Conservation (phyloP, 805 yeast genomes). For the Saccharomycopsis fermentans region DNA sequence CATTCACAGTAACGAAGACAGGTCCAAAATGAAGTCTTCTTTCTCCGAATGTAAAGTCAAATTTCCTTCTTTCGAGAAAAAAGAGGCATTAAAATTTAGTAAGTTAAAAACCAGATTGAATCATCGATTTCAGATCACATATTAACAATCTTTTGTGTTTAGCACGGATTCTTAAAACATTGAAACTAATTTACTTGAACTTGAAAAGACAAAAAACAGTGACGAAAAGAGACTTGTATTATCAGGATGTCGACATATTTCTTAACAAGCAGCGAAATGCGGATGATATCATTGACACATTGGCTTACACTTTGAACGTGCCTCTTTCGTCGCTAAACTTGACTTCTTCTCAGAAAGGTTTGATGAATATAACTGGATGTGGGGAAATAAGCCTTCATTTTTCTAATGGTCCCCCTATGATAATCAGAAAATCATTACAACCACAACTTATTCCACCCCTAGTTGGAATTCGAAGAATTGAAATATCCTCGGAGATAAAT, state of each 20-base stretch:
- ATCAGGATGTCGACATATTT: constrained; percentile 49
- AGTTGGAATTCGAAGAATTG: constrained; percentile 18
- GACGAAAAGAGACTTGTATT: constrained; percentile 50
- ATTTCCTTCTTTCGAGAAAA: constrained; percentile 6
- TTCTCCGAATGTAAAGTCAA: not conserved
- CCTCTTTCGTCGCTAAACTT: not conserved
- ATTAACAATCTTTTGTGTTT: not conserved
- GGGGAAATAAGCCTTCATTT: constrained; percentile 25
- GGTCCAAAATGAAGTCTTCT: not conserved
- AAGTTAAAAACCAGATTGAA: not conserved
- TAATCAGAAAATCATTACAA: constrained; percentile 10
- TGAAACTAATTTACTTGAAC: constrained; percentile 14
- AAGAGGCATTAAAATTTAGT: constrained; percentile 8
- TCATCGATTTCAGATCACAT: not conserved
- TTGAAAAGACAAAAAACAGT: constrained; percentile 14
- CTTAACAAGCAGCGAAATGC: constrained; percentile 33
- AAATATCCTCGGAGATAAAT: constrained; percentile 11
- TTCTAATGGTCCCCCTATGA: constrained; percentile 8
- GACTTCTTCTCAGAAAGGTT: constrained; percentile 15
- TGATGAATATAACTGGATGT: constrained; percentile 22
- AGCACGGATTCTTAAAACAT: constrained; percentile 11
- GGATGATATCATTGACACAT: constrained; percentile 29
- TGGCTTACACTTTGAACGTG: constrained; percentile 32
- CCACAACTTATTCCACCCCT: constrained; percentile 34
- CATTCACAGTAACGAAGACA: not conserved